These are phyloP conservation scores for Ustulina deusta DNA, from an alignment of 2,329 filamentous ascomycete species.

Conservation along the genomic window DNA sequence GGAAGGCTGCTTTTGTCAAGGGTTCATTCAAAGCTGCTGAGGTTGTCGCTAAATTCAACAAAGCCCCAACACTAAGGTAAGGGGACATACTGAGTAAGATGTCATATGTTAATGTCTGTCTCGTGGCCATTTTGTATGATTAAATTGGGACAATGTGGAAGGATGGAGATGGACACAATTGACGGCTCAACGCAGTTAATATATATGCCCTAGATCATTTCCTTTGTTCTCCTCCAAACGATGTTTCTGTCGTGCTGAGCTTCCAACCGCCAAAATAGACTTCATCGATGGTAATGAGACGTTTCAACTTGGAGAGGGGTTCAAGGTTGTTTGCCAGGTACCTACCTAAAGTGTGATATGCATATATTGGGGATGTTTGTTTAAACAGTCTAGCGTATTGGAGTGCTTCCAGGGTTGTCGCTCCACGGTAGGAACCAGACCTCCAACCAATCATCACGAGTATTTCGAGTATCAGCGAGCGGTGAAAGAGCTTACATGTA, in stretches of 20 bases:
- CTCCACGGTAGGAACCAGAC: too few species aligned
- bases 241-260: not conserved
- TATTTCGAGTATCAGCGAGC: not conserved
- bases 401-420: too few species aligned
- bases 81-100: not conserved
- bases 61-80: not conserved
- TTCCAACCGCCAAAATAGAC: not conserved
- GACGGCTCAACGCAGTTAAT: too few species aligned
- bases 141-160: not conserved
- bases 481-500: conserved; percentile 1
- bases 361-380: not conserved
- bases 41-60: conserved; percentile 2
- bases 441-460: conserved; percentile 1
- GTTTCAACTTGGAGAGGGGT: too few species aligned
- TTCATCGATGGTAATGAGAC: too few species aligned
- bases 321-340: too few species aligned
- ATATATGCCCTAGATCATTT: not conserved
- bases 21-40: not conserved
- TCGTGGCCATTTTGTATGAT: conserved; percentile 4
- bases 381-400: not conserved
- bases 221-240: not conserved
- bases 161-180: not conserved
- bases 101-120: not conserved
- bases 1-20: not conserved
- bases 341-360: not conserved